These are phyloP conservation scores for Nakazawaea wickerhamii DNA, from an alignment of 805 yeast species.

Conservation along the genomic window DNA sequence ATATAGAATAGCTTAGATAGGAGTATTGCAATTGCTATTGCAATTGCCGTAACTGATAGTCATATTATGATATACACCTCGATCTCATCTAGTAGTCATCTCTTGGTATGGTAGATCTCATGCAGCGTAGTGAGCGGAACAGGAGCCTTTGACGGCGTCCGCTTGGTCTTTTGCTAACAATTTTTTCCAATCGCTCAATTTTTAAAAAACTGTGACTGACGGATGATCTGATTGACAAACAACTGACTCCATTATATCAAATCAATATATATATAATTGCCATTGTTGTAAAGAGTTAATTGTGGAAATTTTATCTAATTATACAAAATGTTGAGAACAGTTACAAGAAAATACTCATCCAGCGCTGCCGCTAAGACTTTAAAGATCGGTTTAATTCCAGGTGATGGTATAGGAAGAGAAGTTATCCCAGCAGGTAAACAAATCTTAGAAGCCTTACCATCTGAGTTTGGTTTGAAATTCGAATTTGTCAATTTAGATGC, in stretches of 20 bases:
- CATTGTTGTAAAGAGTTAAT: too few relatives aligned
- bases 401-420: conserved; percentile 97
- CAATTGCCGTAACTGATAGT: too few relatives aligned
- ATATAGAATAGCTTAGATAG: too few relatives aligned
- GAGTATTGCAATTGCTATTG: too few relatives aligned
- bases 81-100: too few relatives aligned
- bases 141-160: neutral
- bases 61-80: too few relatives aligned
- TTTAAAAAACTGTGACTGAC: too few relatives aligned
- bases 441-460: conserved; percentile 75
- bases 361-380: conserved; percentile 38
- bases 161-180: too few relatives aligned
- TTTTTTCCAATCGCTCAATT: neutral
- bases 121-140: neutral
- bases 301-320: neutral
- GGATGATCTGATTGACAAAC: too few relatives aligned
- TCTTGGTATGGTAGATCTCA: neutral
- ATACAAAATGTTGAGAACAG: conserved; percentile 14
- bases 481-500: conserved; percentile 88
- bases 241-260: neutral
- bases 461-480: conserved; percentile 70
- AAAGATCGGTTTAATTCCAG: conserved; percentile 78
- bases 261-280: neutral
- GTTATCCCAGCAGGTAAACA: conserved; percentile 96
- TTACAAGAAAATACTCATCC: conserved; percentile 7